Percentiles rank a stretch among this genome's conserved stretches.
Conservation (phyloP, 202 grass and related monocot species). For the Panicum hallii region DNA sequence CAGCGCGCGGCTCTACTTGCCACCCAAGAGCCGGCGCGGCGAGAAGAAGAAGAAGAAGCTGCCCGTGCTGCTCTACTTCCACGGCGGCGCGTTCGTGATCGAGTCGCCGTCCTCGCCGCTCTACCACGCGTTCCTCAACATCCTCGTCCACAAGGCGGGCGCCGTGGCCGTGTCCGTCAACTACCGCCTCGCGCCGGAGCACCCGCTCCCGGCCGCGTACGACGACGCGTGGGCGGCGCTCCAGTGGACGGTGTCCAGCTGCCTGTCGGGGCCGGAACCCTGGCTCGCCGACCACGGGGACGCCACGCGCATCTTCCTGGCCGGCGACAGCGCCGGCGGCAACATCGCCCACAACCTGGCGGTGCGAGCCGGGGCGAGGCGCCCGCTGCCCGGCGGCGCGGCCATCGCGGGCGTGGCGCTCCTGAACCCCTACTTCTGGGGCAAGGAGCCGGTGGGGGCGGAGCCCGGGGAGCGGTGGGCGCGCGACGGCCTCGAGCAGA, state of each 20-base stretch:
- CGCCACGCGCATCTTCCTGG: slow-evolving; percentile 49
- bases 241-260: slow-evolving; percentile 7
- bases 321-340: slow-evolving; percentile 63
- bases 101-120: slow-evolving; percentile 55
- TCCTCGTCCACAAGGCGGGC: slow-evolving; percentile 42
- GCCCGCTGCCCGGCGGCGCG: slow-evolving; percentile 2
- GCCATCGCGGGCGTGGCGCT: slow-evolving; percentile 46
- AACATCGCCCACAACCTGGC: slow-evolving; percentile 56
- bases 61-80: slow-evolving; percentile 76
- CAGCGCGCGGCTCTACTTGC: slow-evolving; percentile 57
- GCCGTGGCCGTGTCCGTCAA: slow-evolving; percentile 52
- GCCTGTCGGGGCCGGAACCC: slow-evolving; percentile 33
- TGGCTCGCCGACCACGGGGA: slow-evolving; percentile 54
- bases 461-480: slow-evolving; percentile 30
- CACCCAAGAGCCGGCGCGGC: not conserved
- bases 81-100: slow-evolving; percentile 78
- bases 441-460: slow-evolving; percentile 42
- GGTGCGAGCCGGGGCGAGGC: slow-evolving; percentile 13
- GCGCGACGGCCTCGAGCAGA: slow-evolving; percentile 45
- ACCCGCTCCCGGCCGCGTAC: slow-evolving; percentile 71
- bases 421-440: slow-evolving; percentile 64
- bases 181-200: slow-evolving; percentile 73
- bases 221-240: slow-evolving; percentile 68
- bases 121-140: slow-evolving; percentile 58
- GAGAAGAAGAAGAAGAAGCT: slow-evolving; percentile 42